A percentile compares a stretch with the other conserved stretches of the same genome.
phyloP scores from a whole-genome alignment of 495 filamentous ascomycete genomes.

The Xylaria venustula region DNA sequence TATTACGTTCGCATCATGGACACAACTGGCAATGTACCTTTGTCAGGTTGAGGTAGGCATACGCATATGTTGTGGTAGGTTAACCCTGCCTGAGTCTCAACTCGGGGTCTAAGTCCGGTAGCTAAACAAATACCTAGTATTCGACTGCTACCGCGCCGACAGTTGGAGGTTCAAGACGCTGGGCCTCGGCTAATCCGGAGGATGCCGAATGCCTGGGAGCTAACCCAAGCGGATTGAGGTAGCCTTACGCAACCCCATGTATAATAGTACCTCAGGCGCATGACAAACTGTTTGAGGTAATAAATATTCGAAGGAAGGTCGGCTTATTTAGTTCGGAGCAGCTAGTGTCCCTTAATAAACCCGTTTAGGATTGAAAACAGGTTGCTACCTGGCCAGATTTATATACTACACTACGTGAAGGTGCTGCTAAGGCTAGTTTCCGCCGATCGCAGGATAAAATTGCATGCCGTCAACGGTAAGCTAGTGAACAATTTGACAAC shows the following conservation, averaged over 20 bases:
- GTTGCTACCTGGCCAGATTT: conserved; percentile 17
- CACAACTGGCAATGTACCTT: not conserved
- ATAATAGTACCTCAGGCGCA: not conserved
- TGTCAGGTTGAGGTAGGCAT: not conserved
- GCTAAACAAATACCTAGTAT: not conserved
- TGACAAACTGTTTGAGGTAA: not conserved
- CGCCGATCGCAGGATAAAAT: conserved; percentile 15
- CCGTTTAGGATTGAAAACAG: not conserved
- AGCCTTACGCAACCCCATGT: conserved; percentile 11
- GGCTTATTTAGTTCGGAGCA: not conserved
- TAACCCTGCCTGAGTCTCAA: not conserved
- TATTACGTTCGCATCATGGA: not conserved
- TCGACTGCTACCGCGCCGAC: not conserved
- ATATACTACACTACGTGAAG: too few species aligned
- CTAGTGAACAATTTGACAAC: too few species aligned
- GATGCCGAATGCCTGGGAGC: conserved; percentile 7
- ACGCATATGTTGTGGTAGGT: not conserved
- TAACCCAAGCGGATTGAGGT: too few species aligned
- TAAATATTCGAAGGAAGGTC: not conserved
- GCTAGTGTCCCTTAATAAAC: conserved; percentile 11
- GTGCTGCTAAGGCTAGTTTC: conserved; percentile 11
- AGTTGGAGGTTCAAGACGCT: not conserved
- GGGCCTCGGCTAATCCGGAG: conserved; percentile 14
- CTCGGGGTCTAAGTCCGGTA: not conserved
- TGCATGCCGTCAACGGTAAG: conserved; percentile 3